Conservation (phyloP, 2,329 filamentous ascomycete species). For the Aspergillus vadensis region DNA sequence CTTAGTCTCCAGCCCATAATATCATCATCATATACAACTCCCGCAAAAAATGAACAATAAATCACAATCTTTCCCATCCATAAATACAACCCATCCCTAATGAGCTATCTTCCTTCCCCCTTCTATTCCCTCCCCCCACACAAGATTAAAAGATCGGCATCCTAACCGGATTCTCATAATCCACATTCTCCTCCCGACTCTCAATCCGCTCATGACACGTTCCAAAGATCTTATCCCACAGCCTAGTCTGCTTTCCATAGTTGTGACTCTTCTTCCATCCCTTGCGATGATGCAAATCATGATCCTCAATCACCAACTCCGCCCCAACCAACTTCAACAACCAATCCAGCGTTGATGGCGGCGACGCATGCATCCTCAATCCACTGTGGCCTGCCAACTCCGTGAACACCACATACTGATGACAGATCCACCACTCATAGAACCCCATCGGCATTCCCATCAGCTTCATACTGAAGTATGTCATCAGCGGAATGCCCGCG, state of each 20-base stretch:
- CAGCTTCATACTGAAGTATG: conserved; percentile 40
- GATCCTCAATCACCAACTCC: conserved; percentile 49
- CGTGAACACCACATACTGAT: conserved; percentile 48
- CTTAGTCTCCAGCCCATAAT: neutral
- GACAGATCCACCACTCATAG: conserved; percentile 52
- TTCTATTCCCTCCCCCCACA: neutral
- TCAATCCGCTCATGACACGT: conserved; percentile 43
- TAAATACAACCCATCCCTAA: neutral
- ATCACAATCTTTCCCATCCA: neutral
- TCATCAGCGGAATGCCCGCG: conserved; percentile 44
- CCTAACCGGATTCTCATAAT: conserved; percentile 28
- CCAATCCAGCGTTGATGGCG: conserved; percentile 39
- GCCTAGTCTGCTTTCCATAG: conserved; percentile 44
- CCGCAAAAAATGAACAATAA: neutral
- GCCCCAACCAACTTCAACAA: conserved; percentile 35
- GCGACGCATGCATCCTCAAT: conserved; percentile 37
- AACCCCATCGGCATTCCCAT: conserved; percentile 50
- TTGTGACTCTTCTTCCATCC: conserved; percentile 44
- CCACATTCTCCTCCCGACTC: conserved; percentile 32
- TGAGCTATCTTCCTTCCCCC: too few relatives aligned
- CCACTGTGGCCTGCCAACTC: conserved; percentile 27
- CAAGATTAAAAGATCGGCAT: conserved; percentile 33
- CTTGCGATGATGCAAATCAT: conserved; percentile 44
- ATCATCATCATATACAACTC: neutral
- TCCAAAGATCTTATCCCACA: conserved; percentile 43